phyloP scores from a whole-genome alignment of 192 early-diverging fungal species.

The Blastocladiella britannica region DNA sequence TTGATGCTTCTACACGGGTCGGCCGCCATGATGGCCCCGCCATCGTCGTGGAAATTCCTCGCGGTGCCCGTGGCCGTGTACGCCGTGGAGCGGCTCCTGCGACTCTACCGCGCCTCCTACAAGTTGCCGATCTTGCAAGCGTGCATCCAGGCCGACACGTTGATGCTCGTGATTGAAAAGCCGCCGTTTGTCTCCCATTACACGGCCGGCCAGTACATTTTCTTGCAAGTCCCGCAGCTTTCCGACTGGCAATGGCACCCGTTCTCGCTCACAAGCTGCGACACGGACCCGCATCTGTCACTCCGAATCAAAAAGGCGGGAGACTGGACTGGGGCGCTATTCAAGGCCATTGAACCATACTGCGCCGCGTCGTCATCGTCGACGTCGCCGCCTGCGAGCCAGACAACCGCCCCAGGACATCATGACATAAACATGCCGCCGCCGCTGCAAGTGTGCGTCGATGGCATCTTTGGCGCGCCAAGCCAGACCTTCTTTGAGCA shows the following conservation, averaged over 20 bases:
- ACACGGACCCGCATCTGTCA: constrained; percentile 54
- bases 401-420: background rate
- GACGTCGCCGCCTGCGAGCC: background rate
- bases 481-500: constrained; percentile 59
- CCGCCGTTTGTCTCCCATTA: constrained; percentile 12
- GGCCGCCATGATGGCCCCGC: constrained; percentile 55
- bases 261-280: constrained; percentile 47
- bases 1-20: constrained; percentile 48
- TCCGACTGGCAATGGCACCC: constrained; percentile 59
- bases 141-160: constrained; percentile 44
- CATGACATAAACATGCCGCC: too few relatives aligned
- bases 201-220: constrained; percentile 54
- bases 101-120: constrained; percentile 30
- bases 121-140: constrained; percentile 31
- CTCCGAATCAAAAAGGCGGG: constrained; percentile 53
- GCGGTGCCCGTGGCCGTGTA: constrained; percentile 33
- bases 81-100: constrained; percentile 35
- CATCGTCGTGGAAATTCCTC: constrained; percentile 35
- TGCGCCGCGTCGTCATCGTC: background rate
- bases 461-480: constrained; percentile 48
- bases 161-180: constrained; percentile 48
- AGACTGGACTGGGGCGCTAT: constrained; percentile 43
- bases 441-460: constrained; percentile 13
- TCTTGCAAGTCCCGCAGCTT: constrained; percentile 44
- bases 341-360: constrained; percentile 11